phyloP scores from a whole-genome alignment of 1,139 yeast genomes.

The Blastobotrys malaysiensis region DNA sequence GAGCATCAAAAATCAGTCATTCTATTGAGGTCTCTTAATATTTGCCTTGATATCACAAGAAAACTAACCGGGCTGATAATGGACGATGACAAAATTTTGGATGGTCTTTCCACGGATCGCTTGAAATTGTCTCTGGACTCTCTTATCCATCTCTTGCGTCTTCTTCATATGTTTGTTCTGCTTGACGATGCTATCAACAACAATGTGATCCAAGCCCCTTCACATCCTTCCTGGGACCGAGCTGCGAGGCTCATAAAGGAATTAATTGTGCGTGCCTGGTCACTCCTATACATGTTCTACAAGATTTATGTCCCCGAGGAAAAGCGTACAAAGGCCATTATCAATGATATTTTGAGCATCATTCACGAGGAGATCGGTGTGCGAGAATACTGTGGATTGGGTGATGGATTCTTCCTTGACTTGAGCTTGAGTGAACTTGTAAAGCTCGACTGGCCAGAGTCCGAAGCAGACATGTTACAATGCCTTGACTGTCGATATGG shows the following conservation, averaged over 20 bases:
- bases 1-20: slow-evolving; percentile 24
- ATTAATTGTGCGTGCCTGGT: slow-evolving; percentile 43
- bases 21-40: slow-evolving; percentile 41
- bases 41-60: slow-evolving; percentile 41
- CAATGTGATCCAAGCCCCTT: slow-evolving; percentile 29
- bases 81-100: slow-evolving; percentile 15
- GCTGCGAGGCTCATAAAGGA: slow-evolving; percentile 46
- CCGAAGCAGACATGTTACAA: slow-evolving; percentile 63
- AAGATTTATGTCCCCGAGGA: slow-evolving; percentile 21
- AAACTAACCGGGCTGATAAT: slow-evolving; percentile 26
- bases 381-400: slow-evolving; percentile 61
- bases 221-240: slow-evolving; percentile 32
- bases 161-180: slow-evolving; percentile 41
- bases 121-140: slow-evolving; percentile 26
- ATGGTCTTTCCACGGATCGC: slow-evolving; percentile 13
- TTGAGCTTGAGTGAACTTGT: slow-evolving; percentile 54
- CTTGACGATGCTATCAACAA: slow-evolving; percentile 37
- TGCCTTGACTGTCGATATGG: slow-evolving; percentile 75
- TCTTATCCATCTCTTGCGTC: slow-evolving; percentile 34
- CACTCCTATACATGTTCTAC: slow-evolving; percentile 31
- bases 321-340: slow-evolving; percentile 21
- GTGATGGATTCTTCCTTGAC: slow-evolving; percentile 57
- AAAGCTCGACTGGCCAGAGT: slow-evolving; percentile 38
- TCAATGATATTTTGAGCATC: slow-evolving; percentile 45
- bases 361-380: slow-evolving; percentile 73